Evolutionary conservation across 2,329 filamentous ascomycete species (phyloP), one percentile per base, ranked within the genome.

Genomic region (Hypoxylon sp.): DNA sequence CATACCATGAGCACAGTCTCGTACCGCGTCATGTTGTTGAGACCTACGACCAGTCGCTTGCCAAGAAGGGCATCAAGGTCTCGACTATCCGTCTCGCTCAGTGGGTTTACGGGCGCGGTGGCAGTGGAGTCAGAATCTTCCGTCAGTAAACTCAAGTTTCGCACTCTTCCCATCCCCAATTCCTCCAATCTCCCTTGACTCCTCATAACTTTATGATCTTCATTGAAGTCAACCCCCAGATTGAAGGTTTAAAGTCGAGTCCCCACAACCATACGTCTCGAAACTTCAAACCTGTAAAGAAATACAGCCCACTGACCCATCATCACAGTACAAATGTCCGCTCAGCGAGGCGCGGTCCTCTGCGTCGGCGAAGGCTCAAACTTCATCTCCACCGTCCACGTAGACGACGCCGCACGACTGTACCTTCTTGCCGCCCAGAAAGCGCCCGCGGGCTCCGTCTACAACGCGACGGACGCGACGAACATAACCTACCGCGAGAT

Each of bases 41-140:
- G 68, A n/a, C 55, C 5, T 70, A 82, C 60, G 76, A 77, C 0
- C 74, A 77, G 25, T 66, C 67, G 7, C 74, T 77, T 19, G 69
- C 66, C 2, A 67, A 70, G 5, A 72, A 76, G 38, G 78, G 79
- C 1, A 70, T 85, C 25, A 70, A 74, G 3, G 79, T 81, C 3
- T 75, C 69, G 17, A 67, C 74, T 6, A 73, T 85, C 4, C 78
- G 82, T 0, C 75, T 84, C 0, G 75, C 82, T 2, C 81, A 81
- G 0, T 84, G 75, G 25, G 82, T 84, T 0, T 83, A 85, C 68
- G 83, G 83, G 2, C 76, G 76, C 11, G 81, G 78, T 1, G 81
- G 79, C 9, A 79, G 78, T 25, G 64, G 60, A 6, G 6, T 63
- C 14, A 34, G 13, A 11, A 11, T 60, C 4, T 41, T 67, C 11